A percentile compares a stretch with the other conserved stretches of the same genome.
Conservation (phyloP, 2,329 filamentous ascomycete species). For the Talaromyces sp. region DNA sequence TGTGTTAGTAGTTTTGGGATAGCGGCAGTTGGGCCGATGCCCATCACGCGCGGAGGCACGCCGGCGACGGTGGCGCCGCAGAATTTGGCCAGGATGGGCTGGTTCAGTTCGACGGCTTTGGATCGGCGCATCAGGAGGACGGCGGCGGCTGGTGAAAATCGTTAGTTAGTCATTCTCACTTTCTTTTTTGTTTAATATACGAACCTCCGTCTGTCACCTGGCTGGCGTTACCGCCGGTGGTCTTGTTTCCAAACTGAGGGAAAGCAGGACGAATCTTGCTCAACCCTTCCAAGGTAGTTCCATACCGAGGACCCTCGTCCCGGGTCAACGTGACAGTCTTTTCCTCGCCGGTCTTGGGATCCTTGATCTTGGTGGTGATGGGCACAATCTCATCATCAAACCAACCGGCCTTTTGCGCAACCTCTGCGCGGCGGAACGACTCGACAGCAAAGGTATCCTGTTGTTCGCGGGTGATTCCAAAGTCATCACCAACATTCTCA, state of each 20-base stretch:
- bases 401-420: constrained; percentile 81
- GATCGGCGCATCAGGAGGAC: constrained; percentile 91
- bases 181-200: not conserved
- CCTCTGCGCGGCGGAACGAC: constrained; percentile 81
- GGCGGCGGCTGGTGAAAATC: constrained; percentile 58
- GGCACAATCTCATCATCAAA: constrained; percentile 94
- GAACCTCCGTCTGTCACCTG: constrained; percentile 87
- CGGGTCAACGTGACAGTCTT: constrained; percentile 72
- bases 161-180: not conserved
- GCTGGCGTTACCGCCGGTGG: constrained; percentile 87
- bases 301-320: constrained; percentile 86
- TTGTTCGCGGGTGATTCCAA: constrained; percentile 69
- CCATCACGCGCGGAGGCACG: constrained; percentile 91
- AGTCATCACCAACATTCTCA: constrained; percentile 91
- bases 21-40: constrained; percentile 60
- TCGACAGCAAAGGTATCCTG: constrained; percentile 85
- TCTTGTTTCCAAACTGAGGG: constrained; percentile 77
- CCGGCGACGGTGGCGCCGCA: constrained; percentile 87
- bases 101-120: constrained; percentile 75
- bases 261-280: constrained; percentile 86
- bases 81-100: constrained; percentile 92
- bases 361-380: constrained; percentile 75
- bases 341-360: constrained; percentile 70
- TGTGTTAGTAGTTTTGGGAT: constrained; percentile 77
- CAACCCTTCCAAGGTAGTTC: constrained; percentile 78